A percentile compares a stretch with the other conserved stretches of the same genome.
Evolutionary conservation across 2,329 filamentous ascomycete species (phyloP).

Genomic region (Colletotrichum australisinense): DNA sequence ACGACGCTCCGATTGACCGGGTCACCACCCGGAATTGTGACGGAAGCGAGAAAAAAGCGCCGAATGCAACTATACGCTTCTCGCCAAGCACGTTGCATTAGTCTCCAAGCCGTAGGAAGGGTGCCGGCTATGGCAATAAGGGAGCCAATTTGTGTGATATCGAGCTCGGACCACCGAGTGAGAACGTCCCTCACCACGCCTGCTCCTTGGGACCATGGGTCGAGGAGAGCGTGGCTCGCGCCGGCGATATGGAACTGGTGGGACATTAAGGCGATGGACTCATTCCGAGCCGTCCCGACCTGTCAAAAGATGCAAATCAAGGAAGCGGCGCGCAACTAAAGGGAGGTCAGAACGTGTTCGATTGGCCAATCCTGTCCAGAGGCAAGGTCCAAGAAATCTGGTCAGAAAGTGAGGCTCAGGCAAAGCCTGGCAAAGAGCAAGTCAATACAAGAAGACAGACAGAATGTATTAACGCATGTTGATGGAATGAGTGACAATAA

Average conservation of each 20-base stretch:
- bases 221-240: slow-evolving; percentile 36
- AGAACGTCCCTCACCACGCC: slow-evolving; percentile 50
- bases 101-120: slow-evolving; percentile 52
- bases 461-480: slow-evolving; percentile 19
- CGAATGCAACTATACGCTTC: slow-evolving; percentile 54
- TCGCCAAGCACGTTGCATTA: slow-evolving; percentile 48
- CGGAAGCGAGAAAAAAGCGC: slow-evolving; percentile 56
- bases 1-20: slow-evolving; percentile 58
- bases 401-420: not conserved
- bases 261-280: slow-evolving; percentile 14
- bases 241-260: slow-evolving; percentile 32
- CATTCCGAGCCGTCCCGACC: not conserved
- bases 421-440: not conserved
- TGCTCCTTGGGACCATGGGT: slow-evolving; percentile 47
- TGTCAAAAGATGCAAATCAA: not conserved
- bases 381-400: not conserved
- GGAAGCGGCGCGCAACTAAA: not conserved
- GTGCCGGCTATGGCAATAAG: slow-evolving; percentile 57
- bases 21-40: slow-evolving; percentile 56
- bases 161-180: slow-evolving; percentile 55
- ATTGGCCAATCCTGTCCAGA: not conserved
- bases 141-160: slow-evolving; percentile 58
- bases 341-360: slow-evolving; percentile 4
- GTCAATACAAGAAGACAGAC: not conserved
- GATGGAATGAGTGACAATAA: slow-evolving; percentile 25